These are phyloP conservation scores for Starmerella davenportii DNA, from an alignment of 805 yeast species.

Conservation along the genomic window DNA sequence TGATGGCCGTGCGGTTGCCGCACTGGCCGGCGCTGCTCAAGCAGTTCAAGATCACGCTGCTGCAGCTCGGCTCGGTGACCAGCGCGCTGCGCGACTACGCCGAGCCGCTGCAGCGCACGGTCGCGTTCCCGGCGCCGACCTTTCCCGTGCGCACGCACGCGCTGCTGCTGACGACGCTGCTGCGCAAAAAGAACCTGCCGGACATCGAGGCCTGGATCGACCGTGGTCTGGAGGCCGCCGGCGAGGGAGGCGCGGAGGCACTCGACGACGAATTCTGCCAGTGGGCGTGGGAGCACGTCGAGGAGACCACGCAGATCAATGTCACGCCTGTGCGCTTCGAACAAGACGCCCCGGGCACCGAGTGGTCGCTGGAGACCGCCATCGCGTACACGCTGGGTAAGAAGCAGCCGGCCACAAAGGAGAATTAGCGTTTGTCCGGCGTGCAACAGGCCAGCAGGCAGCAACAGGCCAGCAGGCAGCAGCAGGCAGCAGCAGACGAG, in stretches of 20 bases:
- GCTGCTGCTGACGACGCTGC: slow-evolving; percentile 60
- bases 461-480: slow-evolving; percentile 70
- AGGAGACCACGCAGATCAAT: slow-evolving; percentile 28
- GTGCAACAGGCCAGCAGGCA: too few species aligned
- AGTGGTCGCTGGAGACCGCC: slow-evolving; percentile 14
- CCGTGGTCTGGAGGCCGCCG: slow-evolving; percentile 20
- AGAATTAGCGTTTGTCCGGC: too few species aligned
- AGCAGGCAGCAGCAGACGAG: too few species aligned
- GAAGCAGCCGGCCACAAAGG: background rate
- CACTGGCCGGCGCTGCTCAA: slow-evolving; percentile 56
- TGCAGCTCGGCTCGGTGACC: slow-evolving; percentile 69
- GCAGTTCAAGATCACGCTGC: slow-evolving; percentile 65
- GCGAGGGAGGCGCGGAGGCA: slow-evolving; percentile 21
- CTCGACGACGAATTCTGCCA: slow-evolving; percentile 40
- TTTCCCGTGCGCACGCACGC: slow-evolving; percentile 79
- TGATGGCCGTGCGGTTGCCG: slow-evolving; percentile 30
- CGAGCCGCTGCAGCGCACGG: slow-evolving; percentile 43
- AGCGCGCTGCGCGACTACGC: slow-evolving; percentile 44
- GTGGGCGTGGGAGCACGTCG: slow-evolving; percentile 45
- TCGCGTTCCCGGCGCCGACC: slow-evolving; percentile 63
- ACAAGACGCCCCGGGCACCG: slow-evolving; percentile 7
- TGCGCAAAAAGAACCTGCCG: slow-evolving; percentile 76
- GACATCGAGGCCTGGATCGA: slow-evolving; percentile 79
- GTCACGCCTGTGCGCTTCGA: slow-evolving; percentile 14
- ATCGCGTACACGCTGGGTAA: slow-evolving; percentile 9